Percentiles rank a stretch among this genome's conserved stretches.
Evolutionary conservation across 2,329 filamentous ascomycete genomes (phyloP).

Genomic region (Triangularia verruculosa): DNA sequence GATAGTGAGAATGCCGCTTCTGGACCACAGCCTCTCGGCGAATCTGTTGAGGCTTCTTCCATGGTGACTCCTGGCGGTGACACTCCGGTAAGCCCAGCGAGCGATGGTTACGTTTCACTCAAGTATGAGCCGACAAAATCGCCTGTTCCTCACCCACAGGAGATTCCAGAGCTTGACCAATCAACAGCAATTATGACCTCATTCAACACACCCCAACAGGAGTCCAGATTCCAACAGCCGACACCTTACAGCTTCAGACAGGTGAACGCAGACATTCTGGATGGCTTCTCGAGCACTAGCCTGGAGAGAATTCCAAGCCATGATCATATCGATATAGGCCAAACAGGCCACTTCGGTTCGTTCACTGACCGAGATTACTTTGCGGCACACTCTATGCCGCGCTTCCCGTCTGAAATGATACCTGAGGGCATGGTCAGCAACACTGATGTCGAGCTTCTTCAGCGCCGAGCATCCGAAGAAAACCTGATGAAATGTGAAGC

Average conservation of each 20-base stretch:
- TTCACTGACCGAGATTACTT: slow-evolving; percentile 25
- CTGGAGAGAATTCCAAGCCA: slow-evolving; percentile 14
- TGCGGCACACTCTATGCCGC: slow-evolving; percentile 13
- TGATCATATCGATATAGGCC: slow-evolving; percentile 8
- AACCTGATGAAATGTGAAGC: slow-evolving; percentile 26
- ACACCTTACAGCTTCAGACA: slow-evolving; percentile 16
- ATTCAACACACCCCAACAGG: slow-evolving; percentile 15
- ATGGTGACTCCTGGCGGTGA: neutral
- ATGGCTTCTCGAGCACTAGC: slow-evolving; percentile 7
- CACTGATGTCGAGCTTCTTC: slow-evolving; percentile 10
- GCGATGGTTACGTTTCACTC: slow-evolving; percentile 16
- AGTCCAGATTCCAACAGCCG: slow-evolving; percentile 17
- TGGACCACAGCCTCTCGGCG: slow-evolving; percentile 12
- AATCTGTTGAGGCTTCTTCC: neutral
- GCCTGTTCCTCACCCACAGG: slow-evolving; percentile 4
- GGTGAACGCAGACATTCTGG: neutral
- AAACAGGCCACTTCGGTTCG: slow-evolving; percentile 12
- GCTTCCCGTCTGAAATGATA: slow-evolving; percentile 26
- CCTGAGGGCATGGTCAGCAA: slow-evolving; percentile 7
- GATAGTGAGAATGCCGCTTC: slow-evolving; percentile 11
- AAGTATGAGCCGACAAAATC: slow-evolving; percentile 15
- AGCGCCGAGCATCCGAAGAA: slow-evolving; percentile 20
- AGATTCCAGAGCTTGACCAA: slow-evolving; percentile 4
- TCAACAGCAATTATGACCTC: slow-evolving; percentile 7
- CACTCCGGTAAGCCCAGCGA: slow-evolving; percentile 20